phyloP scores from a whole-genome alignment of 2,329 filamentous ascomycete genomes.

The Magnaporthiopsis rhizophila region DNA sequence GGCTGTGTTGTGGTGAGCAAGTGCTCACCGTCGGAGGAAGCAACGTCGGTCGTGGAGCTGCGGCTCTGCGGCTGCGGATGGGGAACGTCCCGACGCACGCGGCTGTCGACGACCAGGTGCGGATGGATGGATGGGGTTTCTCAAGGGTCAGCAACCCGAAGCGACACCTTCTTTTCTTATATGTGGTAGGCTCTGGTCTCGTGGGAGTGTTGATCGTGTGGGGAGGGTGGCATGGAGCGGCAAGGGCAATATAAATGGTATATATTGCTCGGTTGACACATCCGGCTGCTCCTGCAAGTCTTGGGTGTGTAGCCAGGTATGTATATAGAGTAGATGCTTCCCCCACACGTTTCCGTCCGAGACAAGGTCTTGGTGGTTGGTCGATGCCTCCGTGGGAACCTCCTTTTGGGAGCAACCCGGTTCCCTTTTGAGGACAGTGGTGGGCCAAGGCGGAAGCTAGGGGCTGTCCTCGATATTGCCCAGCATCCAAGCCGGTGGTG shows the following conservation, averaged over 20 bases:
- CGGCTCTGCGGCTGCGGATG: constrained; percentile 1
- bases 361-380: background rate
- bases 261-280: background rate
- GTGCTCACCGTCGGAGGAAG: background rate
- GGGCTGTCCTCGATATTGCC: background rate
- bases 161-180: background rate
- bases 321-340: background rate
- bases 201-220: background rate
- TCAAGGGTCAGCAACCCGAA: background rate
- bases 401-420: too few relatives aligned
- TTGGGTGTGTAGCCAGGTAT: background rate
- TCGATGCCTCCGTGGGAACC: too few relatives aligned
- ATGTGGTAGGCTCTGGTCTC: background rate
- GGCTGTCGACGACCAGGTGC: too few relatives aligned
- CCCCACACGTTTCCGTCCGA: background rate
- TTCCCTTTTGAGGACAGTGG: too few relatives aligned
- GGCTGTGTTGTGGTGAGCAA: background rate
- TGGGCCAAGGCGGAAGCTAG: background rate
- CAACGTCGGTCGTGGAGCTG: background rate
- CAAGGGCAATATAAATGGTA: background rate
- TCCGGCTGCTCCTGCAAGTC: background rate
- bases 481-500: background rate
- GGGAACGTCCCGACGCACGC: background rate
- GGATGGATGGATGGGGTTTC: too few relatives aligned
- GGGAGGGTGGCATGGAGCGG: background rate